A percentile compares a stretch with the other conserved stretches of the same genome.
phyloP scores from a whole-genome alignment of 352 stramenopile species.

The Pythium volutum region DNA sequence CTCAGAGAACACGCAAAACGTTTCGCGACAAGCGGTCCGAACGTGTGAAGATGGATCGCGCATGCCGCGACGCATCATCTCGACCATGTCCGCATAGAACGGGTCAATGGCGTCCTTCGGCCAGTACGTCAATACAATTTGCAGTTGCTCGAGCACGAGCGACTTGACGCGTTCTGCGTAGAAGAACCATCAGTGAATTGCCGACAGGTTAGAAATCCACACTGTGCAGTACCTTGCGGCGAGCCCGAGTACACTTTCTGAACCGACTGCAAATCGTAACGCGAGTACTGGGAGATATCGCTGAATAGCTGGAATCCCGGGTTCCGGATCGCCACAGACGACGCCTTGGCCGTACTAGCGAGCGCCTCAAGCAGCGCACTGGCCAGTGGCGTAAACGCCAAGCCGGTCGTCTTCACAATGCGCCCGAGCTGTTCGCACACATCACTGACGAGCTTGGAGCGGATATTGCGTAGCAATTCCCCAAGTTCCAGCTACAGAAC shows the following conservation, averaged over 20 bases:
- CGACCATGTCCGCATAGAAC: conserved; percentile 46
- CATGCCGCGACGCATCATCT: conserved; percentile 47
- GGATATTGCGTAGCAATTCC: conserved; percentile 38
- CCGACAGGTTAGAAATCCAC: not conserved
- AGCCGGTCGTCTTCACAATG: conserved; percentile 42
- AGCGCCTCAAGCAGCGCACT: conserved; percentile 55
- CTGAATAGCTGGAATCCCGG: conserved; percentile 48
- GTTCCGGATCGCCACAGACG: conserved; percentile 47
- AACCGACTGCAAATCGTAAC: conserved; percentile 57
- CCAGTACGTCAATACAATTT: conserved; percentile 57
- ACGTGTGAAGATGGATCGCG: conserved; percentile 41
- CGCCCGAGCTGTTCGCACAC: conserved; percentile 43
- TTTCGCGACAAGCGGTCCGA: conserved; percentile 41
- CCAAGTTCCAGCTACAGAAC: conserved; percentile 34
- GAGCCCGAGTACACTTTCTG: conserved; percentile 40
- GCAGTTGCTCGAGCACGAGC: conserved; percentile 57
- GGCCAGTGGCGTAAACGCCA: conserved; percentile 51
- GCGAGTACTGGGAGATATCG: conserved; percentile 50
- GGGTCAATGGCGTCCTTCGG: conserved; percentile 38
- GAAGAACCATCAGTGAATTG: not conserved
- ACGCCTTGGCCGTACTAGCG: conserved; percentile 45
- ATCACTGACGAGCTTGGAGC: conserved; percentile 53
- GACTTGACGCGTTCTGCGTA: conserved; percentile 45
- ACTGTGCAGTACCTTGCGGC: conserved; percentile 35
- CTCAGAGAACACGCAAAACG: conserved; percentile 40